Base-by-base conservation (phyloP, 345 rosid genomes). In the Pugionium cornutum region DNA sequence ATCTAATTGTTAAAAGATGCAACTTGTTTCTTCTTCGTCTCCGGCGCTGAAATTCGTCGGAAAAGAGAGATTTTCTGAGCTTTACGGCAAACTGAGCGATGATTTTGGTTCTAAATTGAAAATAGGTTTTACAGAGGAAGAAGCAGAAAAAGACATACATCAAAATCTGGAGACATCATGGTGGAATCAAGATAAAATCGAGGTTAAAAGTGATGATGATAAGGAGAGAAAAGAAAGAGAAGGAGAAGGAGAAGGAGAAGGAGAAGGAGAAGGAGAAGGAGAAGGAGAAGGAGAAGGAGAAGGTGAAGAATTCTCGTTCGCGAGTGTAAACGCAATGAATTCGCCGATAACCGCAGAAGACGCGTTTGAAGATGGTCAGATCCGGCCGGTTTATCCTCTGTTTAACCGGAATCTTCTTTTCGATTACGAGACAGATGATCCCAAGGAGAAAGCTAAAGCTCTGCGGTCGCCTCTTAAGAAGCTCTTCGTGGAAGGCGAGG, bases 321-420 rank as follows among this genome's bases (percentile, higher is more conserved):
- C 77, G 4, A 77, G 77, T 31, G 9, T 58, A 43, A 64, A 60
- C 9, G 57, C 72, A 9, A 71, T 48, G 7, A 66, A 77, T 6
- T 84, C 83, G 28, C 84, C 80, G 26, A 71, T 81, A 49, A 56
- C 77, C 5, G 85, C 88, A 18, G 85, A 79, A 0, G 84, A 80
- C 48, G 77, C 73, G 2, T 81, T 84, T 44, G 30, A 64, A 35
- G 64, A 84, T 77, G 86, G 86, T 68, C 79, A 74, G 72, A 77
- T 84, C 81, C 81, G 84, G 8, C 81, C 85, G 10, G 68, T 72
- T 34, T 79, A 67, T 64, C 85, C 84, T 43, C 43, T 81, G 0
- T 80, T 84, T 67, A 66, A 79, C 66, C 79, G 53, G 51, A 51
- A 45, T 71, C 44, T 81, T 4, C 39, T 72, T 26, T 59, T 43